phyloP scores from a whole-genome alignment of 148 eudicot genomes.

The Mesembryanthemum crystallinum region DNA sequence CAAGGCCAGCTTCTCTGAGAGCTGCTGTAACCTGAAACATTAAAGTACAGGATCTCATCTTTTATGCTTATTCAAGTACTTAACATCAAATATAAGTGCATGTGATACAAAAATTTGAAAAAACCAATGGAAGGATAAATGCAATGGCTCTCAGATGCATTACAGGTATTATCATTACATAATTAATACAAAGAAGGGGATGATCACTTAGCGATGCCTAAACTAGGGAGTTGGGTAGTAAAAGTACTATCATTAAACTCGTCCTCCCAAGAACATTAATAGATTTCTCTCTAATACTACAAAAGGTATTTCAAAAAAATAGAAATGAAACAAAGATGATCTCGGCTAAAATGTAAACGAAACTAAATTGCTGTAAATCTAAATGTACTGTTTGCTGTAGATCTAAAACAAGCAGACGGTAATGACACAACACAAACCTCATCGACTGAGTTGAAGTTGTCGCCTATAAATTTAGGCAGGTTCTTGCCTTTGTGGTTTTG shows the following conservation, averaged over 20 bases:
- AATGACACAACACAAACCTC: conserved; percentile 41
- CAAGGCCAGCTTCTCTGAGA: conserved; percentile 83
- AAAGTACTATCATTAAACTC: not conserved
- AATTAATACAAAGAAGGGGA: no score
- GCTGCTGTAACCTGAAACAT: conserved; percentile 53
- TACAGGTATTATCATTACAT: no score
- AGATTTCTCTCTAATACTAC: not conserved
- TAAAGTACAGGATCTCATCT: conserved; percentile 12
- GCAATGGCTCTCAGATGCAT: no score
- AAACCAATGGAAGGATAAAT: not conserved
- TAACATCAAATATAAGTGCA: not conserved
- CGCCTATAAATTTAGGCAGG: conserved; percentile 51
- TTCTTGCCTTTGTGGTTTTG: conserved; percentile 29
- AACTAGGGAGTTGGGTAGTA: no score
- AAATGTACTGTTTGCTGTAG: no score
- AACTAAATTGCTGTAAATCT: not conserved
- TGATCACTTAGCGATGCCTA: no score
- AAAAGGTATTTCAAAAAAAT: not conserved
- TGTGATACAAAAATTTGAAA: not conserved
- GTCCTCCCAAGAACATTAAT: not conserved
- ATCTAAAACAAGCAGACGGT: not conserved
- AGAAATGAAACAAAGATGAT: not conserved
- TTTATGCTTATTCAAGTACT: not conserved
- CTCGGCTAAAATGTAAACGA: not conserved
- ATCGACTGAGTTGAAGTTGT: conserved; percentile 69